phyloP scores from a whole-genome alignment of 1,284 basidiomycete genomes.

The Boletus holoroseus region DNA sequence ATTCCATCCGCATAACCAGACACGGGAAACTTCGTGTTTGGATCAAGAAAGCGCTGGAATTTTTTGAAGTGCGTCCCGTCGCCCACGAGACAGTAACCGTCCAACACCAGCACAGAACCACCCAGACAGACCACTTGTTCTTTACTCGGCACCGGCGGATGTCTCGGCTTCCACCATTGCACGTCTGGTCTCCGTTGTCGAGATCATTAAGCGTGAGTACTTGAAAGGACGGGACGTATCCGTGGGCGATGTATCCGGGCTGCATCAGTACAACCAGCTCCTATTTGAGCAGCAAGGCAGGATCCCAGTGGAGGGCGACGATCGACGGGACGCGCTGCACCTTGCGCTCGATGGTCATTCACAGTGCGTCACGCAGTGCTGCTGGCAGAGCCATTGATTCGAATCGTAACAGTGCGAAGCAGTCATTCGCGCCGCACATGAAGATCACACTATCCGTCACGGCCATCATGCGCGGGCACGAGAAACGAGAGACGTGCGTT shows the following conservation, averaged over 20 bases:
- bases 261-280: slow-evolving; percentile 80
- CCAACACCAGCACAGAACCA: slow-evolving; percentile 43
- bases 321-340: slow-evolving; percentile 35
- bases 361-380: slow-evolving; percentile 44
- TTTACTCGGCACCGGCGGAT: slow-evolving; percentile 60
- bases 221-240: slow-evolving; percentile 45
- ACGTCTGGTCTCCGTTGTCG: slow-evolving; percentile 69
- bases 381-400: slow-evolving; percentile 4
- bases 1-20: slow-evolving; percentile 53
- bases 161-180: slow-evolving; percentile 50
- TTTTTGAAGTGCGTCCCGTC: slow-evolving; percentile 48
- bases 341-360: slow-evolving; percentile 44
- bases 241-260: slow-evolving; percentile 42
- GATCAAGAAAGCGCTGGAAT: slow-evolving; percentile 57
- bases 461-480: slow-evolving; percentile 42
- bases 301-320: slow-evolving; percentile 29
- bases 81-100: slow-evolving; percentile 2
- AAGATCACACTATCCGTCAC: slow-evolving; percentile 59
- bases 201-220: slow-evolving; percentile 81
- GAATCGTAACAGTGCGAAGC: slow-evolving; percentile 45
- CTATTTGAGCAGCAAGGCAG: slow-evolving; percentile 49
- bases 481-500: slow-evolving; percentile 49
- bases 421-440: slow-evolving; percentile 68
- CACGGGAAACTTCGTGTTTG: slow-evolving; percentile 61
- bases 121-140: slow-evolving; percentile 48